Conservation (phyloP, 805 yeast species). For the Saturnispora dispora region DNA sequence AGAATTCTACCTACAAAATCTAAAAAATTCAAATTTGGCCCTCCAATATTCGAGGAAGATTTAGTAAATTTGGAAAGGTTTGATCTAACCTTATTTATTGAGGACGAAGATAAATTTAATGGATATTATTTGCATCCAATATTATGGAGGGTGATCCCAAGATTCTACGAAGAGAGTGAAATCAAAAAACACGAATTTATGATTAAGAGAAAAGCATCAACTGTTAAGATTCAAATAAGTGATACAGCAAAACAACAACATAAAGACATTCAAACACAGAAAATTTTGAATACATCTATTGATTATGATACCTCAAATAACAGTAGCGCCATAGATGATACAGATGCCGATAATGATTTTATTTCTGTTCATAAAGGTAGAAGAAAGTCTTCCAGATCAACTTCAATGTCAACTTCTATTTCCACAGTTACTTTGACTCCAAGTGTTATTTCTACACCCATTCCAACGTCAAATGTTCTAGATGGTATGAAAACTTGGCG, state of each 20-base stretch:
- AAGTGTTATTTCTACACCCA: too few species aligned
- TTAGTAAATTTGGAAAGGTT: slow-evolving; percentile 17
- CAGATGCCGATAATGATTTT: slow-evolving; percentile 18
- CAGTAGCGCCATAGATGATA: slow-evolving; percentile 21
- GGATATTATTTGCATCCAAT: slow-evolving; percentile 31
- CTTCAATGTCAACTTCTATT: background rate
- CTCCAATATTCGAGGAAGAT: slow-evolving; percentile 5
- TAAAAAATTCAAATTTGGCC: slow-evolving; percentile 20
- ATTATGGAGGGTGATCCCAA: slow-evolving; percentile 23
- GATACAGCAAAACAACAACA: slow-evolving; percentile 10
- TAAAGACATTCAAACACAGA: background rate
- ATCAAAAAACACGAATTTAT: background rate
- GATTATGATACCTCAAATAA: background rate
- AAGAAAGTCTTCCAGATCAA: slow-evolving; percentile 18
- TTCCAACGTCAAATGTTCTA: background rate
- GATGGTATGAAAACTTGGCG: background rate
- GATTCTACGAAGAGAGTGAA: slow-evolving; percentile 13
- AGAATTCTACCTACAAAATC: slow-evolving; percentile 26
- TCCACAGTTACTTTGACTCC: background rate
- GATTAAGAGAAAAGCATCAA: slow-evolving; percentile 4
- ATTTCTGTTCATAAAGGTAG: slow-evolving; percentile 27
- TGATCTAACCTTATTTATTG: slow-evolving; percentile 27
- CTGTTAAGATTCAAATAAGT: slow-evolving; percentile 6
- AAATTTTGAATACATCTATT: background rate
- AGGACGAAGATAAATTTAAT: slow-evolving; percentile 31